These are phyloP conservation scores for Rhytidhysteron rufulum DNA, from an alignment of 2,329 filamentous ascomycete genomes.

Conservation along the genomic window DNA sequence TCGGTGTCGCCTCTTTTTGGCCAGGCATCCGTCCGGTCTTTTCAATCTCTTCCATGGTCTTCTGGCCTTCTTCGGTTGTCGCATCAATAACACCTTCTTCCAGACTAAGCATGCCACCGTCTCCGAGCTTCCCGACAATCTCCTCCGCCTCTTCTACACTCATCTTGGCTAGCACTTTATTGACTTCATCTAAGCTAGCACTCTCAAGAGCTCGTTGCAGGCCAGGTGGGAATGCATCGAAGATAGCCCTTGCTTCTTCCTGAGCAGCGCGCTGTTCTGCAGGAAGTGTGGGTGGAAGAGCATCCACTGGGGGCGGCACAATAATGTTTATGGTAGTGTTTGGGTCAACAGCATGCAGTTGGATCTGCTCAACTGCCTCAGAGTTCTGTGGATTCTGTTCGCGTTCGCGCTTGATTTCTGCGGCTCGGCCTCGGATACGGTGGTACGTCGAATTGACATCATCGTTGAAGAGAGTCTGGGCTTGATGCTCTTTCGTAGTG, in stretches of 20 bases:
- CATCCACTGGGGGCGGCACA: constrained; percentile 68
- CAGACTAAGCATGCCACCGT: constrained; percentile 84
- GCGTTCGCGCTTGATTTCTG: constrained; percentile 66
- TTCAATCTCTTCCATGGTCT: constrained; percentile 68
- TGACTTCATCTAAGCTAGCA: constrained; percentile 85
- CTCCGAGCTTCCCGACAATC: constrained; percentile 72
- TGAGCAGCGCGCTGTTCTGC: constrained; percentile 62
- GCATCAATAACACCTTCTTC: constrained; percentile 94
- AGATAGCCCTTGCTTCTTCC: constrained; percentile 67
- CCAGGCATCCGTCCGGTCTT: constrained; percentile 35
- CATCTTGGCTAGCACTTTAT: constrained; percentile 84
- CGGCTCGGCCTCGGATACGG: constrained; percentile 72
- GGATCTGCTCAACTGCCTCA: constrained; percentile 87
- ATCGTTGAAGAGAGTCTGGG: constrained; percentile 84
- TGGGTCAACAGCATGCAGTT: constrained; percentile 92
- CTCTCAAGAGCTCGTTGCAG: constrained; percentile 79
- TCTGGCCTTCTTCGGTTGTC: constrained; percentile 80
- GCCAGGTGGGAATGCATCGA: constrained; percentile 77
- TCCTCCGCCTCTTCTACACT: constrained; percentile 83
- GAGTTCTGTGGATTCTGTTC: constrained; percentile 45
- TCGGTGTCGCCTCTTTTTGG: constrained; percentile 44
- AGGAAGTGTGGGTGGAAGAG: constrained; percentile 30
- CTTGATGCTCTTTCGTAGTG: constrained; percentile 83
- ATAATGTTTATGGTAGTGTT: constrained; percentile 86
- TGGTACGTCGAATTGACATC: constrained; percentile 87